Conservation (phyloP, 495 filamentous ascomycete species). For the Geopyxis carbonaria region DNA sequence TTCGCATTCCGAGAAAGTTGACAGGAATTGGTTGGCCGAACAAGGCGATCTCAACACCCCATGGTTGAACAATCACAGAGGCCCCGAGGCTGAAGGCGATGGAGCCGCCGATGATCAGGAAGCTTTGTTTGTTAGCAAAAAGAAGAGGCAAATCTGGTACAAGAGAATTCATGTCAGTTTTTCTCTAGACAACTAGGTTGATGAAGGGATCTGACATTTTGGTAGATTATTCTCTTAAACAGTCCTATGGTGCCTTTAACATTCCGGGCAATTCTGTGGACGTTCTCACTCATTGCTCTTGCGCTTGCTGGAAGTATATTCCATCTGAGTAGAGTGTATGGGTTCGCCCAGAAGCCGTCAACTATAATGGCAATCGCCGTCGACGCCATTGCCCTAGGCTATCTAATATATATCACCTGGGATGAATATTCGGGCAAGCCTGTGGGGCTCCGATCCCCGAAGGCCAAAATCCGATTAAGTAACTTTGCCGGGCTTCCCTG, state of each 20-base stretch:
- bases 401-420: slow-evolving; percentile 81
- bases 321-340: slow-evolving; percentile 34
- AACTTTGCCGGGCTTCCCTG: slow-evolving; percentile 1
- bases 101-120: slow-evolving; percentile 21
- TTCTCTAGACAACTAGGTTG: slow-evolving; percentile 1
- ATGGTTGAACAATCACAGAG: slow-evolving; percentile 36
- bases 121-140: slow-evolving; percentile 12
- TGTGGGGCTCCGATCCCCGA: slow-evolving; percentile 63
- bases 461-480: slow-evolving; percentile 63
- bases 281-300: slow-evolving; percentile 68
- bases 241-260: slow-evolving; percentile 74
- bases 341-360: slow-evolving; percentile 37
- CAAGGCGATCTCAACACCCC: slow-evolving; percentile 28
- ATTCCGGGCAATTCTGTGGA: slow-evolving; percentile 66
- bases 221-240: slow-evolving; percentile 43
- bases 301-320: slow-evolving; percentile 62
- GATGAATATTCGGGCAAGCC: slow-evolving; percentile 94
- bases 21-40: slow-evolving; percentile 41
- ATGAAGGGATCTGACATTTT: slow-evolving; percentile 10
- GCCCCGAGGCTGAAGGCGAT: slow-evolving; percentile 33
- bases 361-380: slow-evolving; percentile 81
- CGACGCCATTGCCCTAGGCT: slow-evolving; percentile 73
- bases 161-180: slow-evolving; percentile 33
- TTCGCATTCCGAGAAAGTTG: slow-evolving; percentile 34
- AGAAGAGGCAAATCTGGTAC: slow-evolving; percentile 36